Conservation (phyloP, 2,329 filamentous ascomycete genomes). For the Monosporascus ibericus region DNA sequence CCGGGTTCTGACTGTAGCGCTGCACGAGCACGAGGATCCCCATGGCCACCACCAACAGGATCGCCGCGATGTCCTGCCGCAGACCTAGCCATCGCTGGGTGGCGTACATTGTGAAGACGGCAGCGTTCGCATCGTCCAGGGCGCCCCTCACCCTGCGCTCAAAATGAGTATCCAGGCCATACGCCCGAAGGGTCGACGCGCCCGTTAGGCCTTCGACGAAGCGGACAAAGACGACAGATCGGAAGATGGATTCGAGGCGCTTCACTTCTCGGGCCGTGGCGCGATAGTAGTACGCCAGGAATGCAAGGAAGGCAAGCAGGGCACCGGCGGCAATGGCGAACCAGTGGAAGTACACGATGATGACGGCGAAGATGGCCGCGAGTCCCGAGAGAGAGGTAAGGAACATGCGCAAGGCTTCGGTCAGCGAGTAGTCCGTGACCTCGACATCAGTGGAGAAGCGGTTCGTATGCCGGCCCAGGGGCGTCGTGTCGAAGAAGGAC, state of each 20-base stretch:
- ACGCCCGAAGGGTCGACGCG: slow-evolving; percentile 58
- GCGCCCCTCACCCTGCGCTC: slow-evolving; percentile 45
- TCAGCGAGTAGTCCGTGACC: slow-evolving; percentile 63
- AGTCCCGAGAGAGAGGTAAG: slow-evolving; percentile 58
- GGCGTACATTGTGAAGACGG: slow-evolving; percentile 62
- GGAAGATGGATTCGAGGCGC: slow-evolving; percentile 59
- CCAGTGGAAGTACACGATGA: slow-evolving; percentile 62
- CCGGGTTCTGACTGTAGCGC: slow-evolving; percentile 55
- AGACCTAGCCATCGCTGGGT: slow-evolving; percentile 63
- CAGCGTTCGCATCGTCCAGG: slow-evolving; percentile 61
- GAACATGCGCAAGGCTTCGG: slow-evolving; percentile 61
- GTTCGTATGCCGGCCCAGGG: slow-evolving; percentile 62
- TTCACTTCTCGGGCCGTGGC: slow-evolving; percentile 63
- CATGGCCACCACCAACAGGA: slow-evolving; percentile 54
- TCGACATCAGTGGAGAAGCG: slow-evolving; percentile 65
- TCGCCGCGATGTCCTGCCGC: slow-evolving; percentile 56
- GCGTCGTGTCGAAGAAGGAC: slow-evolving; percentile 67
- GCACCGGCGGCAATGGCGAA: slow-evolving; percentile 59
- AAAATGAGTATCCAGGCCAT: slow-evolving; percentile 55
- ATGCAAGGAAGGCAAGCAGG: slow-evolving; percentile 51
- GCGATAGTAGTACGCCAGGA: slow-evolving; percentile 59
- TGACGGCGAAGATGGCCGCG: slow-evolving; percentile 54
- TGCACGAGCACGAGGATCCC: slow-evolving; percentile 61
- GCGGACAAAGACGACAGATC: slow-evolving; percentile 56
- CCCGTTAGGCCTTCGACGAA: slow-evolving; percentile 61